Conservation (phyloP, 345 rosid genomes). For the Pugionium dolabratum region DNA sequence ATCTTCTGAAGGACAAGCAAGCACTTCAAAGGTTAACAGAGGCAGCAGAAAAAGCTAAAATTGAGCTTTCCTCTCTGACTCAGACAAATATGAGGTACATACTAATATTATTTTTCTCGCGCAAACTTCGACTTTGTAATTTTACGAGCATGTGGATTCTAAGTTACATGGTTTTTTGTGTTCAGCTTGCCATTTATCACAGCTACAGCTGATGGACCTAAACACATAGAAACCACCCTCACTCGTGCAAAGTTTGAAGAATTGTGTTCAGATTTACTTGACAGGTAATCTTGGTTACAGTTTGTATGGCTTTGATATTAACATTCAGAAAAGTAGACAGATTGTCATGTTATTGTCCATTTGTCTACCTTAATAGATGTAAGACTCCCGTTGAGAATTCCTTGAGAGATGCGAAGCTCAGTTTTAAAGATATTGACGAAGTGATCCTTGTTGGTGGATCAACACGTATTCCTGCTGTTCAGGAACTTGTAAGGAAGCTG, state of each 20-base stretch:
- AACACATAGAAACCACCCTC: constrained; percentile 90
- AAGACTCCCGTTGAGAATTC: constrained; percentile 87
- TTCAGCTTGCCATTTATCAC: constrained; percentile 96
- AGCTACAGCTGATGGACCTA: constrained; percentile 99
- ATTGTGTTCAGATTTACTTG: constrained; percentile 83
- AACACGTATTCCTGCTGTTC: constrained; percentile 96
- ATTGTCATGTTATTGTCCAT: not conserved
- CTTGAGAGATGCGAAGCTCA: constrained; percentile 83
- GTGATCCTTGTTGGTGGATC: constrained; percentile 99
- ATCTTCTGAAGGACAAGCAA: constrained; percentile 95
- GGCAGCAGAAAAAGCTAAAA: constrained; percentile 95
- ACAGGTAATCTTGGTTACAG: constrained; percentile 52
- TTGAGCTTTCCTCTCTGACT: constrained; percentile 92
- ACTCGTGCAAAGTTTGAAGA: constrained; percentile 95
- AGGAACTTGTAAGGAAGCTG: constrained; percentile 84
- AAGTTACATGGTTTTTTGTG: not conserved
- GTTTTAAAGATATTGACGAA: constrained; percentile 86
- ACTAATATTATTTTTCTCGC: not conserved
- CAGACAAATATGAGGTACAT: constrained; percentile 80
- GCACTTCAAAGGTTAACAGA: constrained; percentile 96
- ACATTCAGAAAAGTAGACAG: not conserved
- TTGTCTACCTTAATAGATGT: constrained; percentile 47
- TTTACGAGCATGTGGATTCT: not conserved
- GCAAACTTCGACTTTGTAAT: not conserved
- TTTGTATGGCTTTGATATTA: not conserved